Percentiles rank a stretch among this genome's conserved stretches.
Conservation (phyloP, 805 yeast genomes). For the Jamesozyma rosinii region DNA sequence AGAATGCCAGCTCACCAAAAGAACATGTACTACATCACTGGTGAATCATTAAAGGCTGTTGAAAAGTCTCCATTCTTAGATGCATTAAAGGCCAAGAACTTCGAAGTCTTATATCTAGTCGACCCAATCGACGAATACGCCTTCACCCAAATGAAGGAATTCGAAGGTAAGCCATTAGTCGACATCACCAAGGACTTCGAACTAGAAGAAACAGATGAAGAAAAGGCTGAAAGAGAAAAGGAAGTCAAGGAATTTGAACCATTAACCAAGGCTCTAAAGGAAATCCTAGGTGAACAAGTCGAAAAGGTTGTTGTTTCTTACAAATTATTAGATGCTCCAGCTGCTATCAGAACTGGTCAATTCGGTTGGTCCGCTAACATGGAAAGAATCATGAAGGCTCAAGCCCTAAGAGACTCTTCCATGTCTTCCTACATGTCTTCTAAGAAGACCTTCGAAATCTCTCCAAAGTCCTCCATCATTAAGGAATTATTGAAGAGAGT, state of each 20-base stretch:
- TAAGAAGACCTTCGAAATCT: constrained; percentile 97
- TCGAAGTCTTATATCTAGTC: constrained; percentile 93
- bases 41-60: constrained; percentile 95
- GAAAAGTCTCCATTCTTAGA: constrained; percentile 99
- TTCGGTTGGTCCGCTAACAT: constrained; percentile 99
- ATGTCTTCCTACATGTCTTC: constrained; percentile 99
- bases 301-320: constrained; percentile 98
- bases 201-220: constrained; percentile 97
- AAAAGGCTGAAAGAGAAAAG: constrained; percentile 87
- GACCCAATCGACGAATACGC: constrained; percentile 99
- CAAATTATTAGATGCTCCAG: constrained; percentile 96
- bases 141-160: constrained; percentile 98
- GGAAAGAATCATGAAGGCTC: constrained; percentile 99
- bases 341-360: constrained; percentile 99
- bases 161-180: constrained; percentile 97
- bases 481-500: constrained; percentile 94
- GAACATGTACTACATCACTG: constrained; percentile 98
- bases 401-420: constrained; percentile 96
- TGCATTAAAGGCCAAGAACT: constrained; percentile 95
- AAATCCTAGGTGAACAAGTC: constrained; percentile 94
- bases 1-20: constrained; percentile 99
- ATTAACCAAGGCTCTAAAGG: constrained; percentile 92
- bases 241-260: constrained; percentile 88
- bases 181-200: constrained; percentile 99
- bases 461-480: constrained; percentile 93